A percentile compares a stretch with the other conserved stretches of the same genome.
Conservation (phyloP, 148 eudicot genomes). For the Selenicereus undatus region DNA sequence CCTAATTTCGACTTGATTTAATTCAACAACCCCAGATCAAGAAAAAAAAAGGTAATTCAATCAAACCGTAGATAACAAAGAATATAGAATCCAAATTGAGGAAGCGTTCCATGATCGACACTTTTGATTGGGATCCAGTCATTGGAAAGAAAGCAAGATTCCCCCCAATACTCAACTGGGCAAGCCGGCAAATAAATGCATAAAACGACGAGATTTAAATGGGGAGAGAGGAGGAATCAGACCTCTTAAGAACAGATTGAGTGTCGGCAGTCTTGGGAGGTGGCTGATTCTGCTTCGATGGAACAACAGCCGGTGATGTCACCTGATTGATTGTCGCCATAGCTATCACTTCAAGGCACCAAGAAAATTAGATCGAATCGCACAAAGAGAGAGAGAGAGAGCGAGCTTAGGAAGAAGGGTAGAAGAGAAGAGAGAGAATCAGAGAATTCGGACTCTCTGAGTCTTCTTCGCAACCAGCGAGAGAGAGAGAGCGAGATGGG, state of each 20-base stretch:
- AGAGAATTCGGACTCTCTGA: conserved; percentile 1
- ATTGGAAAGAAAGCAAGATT: background rate
- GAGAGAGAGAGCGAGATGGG: conserved; percentile 4
- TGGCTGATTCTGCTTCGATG: conserved; percentile 48
- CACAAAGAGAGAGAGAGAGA: background rate
- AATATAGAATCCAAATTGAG: background rate
- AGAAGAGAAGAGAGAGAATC: background rate
- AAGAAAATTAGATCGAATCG: background rate
- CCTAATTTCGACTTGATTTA: conserved; percentile 9
- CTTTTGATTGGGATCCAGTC: background rate
- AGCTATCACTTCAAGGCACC: background rate
- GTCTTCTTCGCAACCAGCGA: conserved; percentile 12
- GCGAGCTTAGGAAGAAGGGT: conserved; percentile 13
- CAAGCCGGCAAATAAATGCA: background rate
- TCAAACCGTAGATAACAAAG: conserved; percentile 15
- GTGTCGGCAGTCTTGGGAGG: conserved; percentile 56
- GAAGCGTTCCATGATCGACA: background rate
- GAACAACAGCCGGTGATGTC: conserved; percentile 25
- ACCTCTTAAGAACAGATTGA: conserved; percentile 91
- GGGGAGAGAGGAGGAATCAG: background rate
- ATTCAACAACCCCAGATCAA: conserved; percentile 5
- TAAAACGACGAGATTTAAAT: background rate
- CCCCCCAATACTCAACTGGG: background rate
- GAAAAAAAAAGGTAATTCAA: conserved; percentile 1
- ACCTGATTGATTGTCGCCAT: conserved; percentile 50